phyloP scores from a whole-genome alignment of 1,139 yeast genomes.

The Kazachstania sp. region DNA sequence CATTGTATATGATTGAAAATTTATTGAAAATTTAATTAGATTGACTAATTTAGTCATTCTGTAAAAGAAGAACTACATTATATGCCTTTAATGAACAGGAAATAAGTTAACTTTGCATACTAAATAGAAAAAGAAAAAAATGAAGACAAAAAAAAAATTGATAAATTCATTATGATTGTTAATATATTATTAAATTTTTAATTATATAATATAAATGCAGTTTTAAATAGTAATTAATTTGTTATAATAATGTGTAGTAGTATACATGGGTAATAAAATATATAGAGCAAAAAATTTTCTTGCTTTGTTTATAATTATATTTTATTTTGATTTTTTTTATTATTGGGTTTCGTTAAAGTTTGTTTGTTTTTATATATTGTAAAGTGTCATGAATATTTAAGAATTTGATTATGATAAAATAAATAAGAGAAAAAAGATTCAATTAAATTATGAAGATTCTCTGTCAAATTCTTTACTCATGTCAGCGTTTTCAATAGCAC shows the following conservation, averaged over 20 bases:
- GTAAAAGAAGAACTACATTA: no score
- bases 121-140: not conserved
- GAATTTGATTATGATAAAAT: not conserved
- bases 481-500: conserved; percentile 92
- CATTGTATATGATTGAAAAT: no score
- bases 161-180: not conserved
- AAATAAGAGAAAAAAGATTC: not conserved
- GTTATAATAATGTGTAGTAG: conserved; percentile 2
- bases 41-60: no score
- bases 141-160: not conserved
- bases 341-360: not conserved
- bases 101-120: no score
- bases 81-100: no score
- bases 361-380: not conserved
- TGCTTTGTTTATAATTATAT: not conserved
- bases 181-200: not conserved
- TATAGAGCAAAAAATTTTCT: not conserved
- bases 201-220: not conserved
- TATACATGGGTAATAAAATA: not conserved
- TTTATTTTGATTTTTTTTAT: not conserved
- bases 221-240: not conserved
- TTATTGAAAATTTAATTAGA: no score
- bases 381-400: conserved; percentile 1
- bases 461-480: conserved; percentile 83
- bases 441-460: conserved; percentile 36